Percentiles rank a stretch among this genome's conserved stretches.
These are phyloP conservation scores for Pseudoperonospora humuli DNA, from an alignment of 352 stramenopile genomes.

Conservation along the genomic window DNA sequence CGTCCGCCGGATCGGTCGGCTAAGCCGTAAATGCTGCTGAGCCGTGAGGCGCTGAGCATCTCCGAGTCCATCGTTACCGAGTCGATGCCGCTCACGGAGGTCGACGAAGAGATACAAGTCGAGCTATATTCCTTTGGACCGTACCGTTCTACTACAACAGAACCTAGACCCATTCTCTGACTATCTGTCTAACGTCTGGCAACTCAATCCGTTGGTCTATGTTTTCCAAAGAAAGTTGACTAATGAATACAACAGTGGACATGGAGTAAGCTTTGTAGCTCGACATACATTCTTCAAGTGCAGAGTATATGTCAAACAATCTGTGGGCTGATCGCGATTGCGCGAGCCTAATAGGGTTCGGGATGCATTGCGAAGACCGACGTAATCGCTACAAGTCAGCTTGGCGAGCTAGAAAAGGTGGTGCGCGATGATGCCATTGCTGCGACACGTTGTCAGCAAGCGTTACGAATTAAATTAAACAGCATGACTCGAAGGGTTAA, in stretches of 20 bases:
- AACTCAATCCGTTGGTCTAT: not conserved
- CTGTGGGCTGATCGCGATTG: constrained; percentile 4
- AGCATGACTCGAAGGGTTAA: not conserved
- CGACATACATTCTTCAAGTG: constrained; percentile 9
- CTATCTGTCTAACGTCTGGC: not conserved
- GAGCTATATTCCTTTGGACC: constrained; percentile 31
- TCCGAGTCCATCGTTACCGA: constrained; percentile 31
- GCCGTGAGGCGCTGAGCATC: constrained; percentile 22
- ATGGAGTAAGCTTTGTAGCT: constrained; percentile 12
- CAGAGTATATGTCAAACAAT: not conserved
- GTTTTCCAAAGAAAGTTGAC: constrained; percentile 15
- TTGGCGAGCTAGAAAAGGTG: too few species aligned
- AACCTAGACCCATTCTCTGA: constrained; percentile 12
- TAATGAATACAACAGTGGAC: constrained; percentile 3
- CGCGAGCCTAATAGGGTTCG: constrained; percentile 8
- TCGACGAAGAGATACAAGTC: constrained; percentile 44
- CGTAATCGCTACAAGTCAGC: constrained; percentile 4
- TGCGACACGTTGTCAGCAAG: not conserved
- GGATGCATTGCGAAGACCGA: not conserved
- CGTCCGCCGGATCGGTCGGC: constrained; percentile 13
- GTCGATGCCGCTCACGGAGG: constrained; percentile 25
- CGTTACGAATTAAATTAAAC: too few species aligned
- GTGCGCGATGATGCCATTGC: not conserved
- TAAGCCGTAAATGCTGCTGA: constrained; percentile 31
- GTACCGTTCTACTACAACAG: constrained; percentile 11